A percentile compares a stretch with the other conserved stretches of the same genome.
These are phyloP conservation scores for Raddia distichophylla DNA, from an alignment of 176 grass and related monocot genomes.

Conservation along the genomic window DNA sequence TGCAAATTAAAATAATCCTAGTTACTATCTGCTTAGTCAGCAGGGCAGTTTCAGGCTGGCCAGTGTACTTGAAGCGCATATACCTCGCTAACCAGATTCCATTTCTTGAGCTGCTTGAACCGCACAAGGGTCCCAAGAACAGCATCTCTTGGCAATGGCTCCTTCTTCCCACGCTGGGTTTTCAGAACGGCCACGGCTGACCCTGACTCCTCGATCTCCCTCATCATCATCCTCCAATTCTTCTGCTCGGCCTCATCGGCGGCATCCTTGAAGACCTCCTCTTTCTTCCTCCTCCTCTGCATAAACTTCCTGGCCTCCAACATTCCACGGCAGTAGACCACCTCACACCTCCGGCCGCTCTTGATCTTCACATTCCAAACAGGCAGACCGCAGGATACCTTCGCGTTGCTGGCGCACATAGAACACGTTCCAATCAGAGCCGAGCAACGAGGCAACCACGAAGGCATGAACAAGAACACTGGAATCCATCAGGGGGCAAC, in stretches of 20 bases:
- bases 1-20: background rate
- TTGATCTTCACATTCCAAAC: conserved; percentile 53
- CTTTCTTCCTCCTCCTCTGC: conserved; percentile 75
- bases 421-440: conserved; percentile 22
- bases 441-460: background rate
- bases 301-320: conserved; percentile 84
- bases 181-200: conserved; percentile 70
- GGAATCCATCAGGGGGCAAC: background rate
- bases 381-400: conserved; percentile 39
- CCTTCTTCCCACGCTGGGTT: conserved; percentile 50
- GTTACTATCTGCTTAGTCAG: conserved; percentile 13
- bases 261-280: conserved; percentile 72
- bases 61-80: conserved; percentile 24
- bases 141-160: conserved; percentile 61
- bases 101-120: conserved; percentile 93
- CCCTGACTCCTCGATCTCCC: conserved; percentile 70
- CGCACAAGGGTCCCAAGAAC: conserved; percentile 81
- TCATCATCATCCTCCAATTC: conserved; percentile 91
- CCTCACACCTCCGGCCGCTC: conserved; percentile 39
- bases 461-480: background rate
- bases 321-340: conserved; percentile 78
- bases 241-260: conserved; percentile 72
- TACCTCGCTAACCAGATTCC: conserved; percentile 94
- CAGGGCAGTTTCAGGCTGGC: conserved; percentile 7
- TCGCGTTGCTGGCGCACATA: conserved; percentile 61